phyloP scores from a whole-genome alignment of 768 basidiomycete genomes.

The Phaeotremella fagi region DNA sequence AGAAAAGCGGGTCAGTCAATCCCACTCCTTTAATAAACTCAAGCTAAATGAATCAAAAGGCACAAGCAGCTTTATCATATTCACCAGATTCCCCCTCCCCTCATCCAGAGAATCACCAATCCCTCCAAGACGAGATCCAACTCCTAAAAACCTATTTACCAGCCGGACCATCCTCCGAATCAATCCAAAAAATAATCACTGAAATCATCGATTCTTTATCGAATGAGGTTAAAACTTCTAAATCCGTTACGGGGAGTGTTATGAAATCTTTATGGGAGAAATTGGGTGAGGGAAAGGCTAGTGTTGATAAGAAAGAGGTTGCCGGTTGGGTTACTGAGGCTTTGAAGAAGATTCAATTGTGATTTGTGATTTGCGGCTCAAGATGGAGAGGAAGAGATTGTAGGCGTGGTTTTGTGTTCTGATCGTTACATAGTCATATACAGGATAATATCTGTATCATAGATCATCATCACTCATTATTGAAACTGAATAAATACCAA shows the following conservation, averaged over 20 bases:
- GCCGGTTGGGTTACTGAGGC: slow-evolving; percentile 41
- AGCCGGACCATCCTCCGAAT: slow-evolving; percentile 20
- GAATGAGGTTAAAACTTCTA: slow-evolving; percentile 24
- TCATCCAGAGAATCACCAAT: slow-evolving; percentile 34
- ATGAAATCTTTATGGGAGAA: slow-evolving; percentile 39
- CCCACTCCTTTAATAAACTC: neutral
- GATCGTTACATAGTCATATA: too few species aligned
- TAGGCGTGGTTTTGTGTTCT: too few species aligned
- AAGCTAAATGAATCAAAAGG: slow-evolving; percentile 12
- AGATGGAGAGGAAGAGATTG: too few species aligned
- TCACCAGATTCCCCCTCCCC: slow-evolving; percentile 31
- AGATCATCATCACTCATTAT: too few species aligned
- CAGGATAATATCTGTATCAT: too few species aligned
- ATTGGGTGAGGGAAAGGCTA: slow-evolving; percentile 35
- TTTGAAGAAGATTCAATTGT: slow-evolving; percentile 26
- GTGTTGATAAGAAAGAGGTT: slow-evolving; percentile 43
- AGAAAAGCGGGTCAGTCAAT: slow-evolving; percentile 36
- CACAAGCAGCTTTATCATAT: slow-evolving; percentile 42
- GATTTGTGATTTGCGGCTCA: too few species aligned
- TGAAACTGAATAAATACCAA: too few species aligned
- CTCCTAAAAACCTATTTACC: slow-evolving; percentile 41
- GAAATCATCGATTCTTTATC: slow-evolving; percentile 27
- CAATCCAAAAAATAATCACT: slow-evolving; percentile 17
- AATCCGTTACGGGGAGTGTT: slow-evolving; percentile 38
- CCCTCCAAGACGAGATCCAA: slow-evolving; percentile 35